phyloP scores from a whole-genome alignment of 768 basidiomycete species.

The Mycena sanguinolenta region DNA sequence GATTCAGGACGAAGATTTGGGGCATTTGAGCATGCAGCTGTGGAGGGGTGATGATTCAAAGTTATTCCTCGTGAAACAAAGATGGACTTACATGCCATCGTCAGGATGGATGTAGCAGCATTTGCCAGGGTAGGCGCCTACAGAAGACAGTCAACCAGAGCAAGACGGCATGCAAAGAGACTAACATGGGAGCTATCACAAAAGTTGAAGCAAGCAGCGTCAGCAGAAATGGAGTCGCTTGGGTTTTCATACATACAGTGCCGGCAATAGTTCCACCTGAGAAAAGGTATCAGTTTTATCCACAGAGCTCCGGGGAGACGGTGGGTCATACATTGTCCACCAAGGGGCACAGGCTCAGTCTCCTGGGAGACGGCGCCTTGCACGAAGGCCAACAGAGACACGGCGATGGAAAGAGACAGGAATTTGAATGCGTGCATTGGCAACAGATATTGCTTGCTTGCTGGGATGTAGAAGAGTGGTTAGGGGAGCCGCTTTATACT shows the following conservation, averaged over 20 bases:
- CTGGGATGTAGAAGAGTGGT: background rate
- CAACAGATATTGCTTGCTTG: too few species aligned
- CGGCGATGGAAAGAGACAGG: slow-evolving; percentile 16
- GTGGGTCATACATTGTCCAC: slow-evolving; percentile 11
- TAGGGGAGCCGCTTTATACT: too few species aligned
- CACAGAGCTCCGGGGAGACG: background rate
- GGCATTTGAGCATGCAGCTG: slow-evolving; percentile 20
- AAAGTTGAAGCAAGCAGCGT: background rate
- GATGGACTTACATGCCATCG: slow-evolving; percentile 12
- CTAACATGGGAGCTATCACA: slow-evolving; percentile 17
- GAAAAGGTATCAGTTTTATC: background rate
- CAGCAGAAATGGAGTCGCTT: background rate
- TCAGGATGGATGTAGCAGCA: slow-evolving; percentile 31
- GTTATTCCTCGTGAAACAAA: background rate
- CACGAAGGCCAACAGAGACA: slow-evolving; percentile 8
- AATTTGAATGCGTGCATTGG: slow-evolving; percentile 25
- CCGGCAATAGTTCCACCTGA: slow-evolving; percentile 25
- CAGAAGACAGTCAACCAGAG: background rate
- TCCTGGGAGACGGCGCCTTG: slow-evolving; percentile 17
- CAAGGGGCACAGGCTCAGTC: slow-evolving; percentile 14
- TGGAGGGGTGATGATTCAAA: background rate
- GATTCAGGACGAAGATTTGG: background rate
- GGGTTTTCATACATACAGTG: slow-evolving; percentile 14
- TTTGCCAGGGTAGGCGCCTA: background rate
- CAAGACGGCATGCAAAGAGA: background rate